phyloP scores from a whole-genome alignment of 1,284 basidiomycete genomes.

The Sanghuangporus weigelae region DNA sequence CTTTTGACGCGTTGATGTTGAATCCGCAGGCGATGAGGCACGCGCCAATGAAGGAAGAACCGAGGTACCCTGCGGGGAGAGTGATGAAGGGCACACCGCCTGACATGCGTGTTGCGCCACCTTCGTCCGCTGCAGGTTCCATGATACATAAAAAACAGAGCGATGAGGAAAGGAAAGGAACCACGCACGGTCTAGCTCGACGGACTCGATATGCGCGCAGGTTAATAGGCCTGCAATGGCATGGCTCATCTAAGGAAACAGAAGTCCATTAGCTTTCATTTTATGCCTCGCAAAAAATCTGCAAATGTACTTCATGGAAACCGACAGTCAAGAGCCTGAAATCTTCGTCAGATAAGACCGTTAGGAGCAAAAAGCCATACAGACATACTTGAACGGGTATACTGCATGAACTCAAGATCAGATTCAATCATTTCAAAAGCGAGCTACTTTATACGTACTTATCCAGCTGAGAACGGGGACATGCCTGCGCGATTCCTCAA shows the following conservation, averaged over 20 bases:
- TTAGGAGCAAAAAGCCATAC: conserved; percentile 6
- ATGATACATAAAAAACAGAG: conserved; percentile 16
- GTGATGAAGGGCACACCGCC: conserved; percentile 87
- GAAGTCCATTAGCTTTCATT: conserved; percentile 8
- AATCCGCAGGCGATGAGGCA: conserved; percentile 89
- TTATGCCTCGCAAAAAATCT: neutral
- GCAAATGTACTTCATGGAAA: conserved; percentile 72
- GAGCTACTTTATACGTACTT: conserved; percentile 40
- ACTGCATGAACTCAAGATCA: conserved; percentile 40
- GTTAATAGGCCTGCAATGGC: conserved; percentile 80
- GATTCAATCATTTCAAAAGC: neutral
- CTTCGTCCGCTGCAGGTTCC: conserved; percentile 70
- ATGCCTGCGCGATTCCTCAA: conserved; percentile 46
- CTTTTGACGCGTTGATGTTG: conserved; percentile 89
- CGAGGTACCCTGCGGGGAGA: conserved; percentile 88
- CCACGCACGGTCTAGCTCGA: conserved; percentile 74
- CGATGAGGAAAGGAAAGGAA: neutral
- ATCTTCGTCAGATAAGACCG: neutral
- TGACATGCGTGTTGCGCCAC: conserved; percentile 89
- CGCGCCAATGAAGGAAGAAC: conserved; percentile 88
- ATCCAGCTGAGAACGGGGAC: conserved; percentile 67
- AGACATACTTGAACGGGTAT: conserved; percentile 86
- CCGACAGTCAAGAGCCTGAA: conserved; percentile 75
- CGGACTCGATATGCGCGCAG: conserved; percentile 86
- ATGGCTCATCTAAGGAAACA: conserved; percentile 69